Conservation (phyloP, 176 grass and related monocot genomes). For the Bonia amplexicaulis region DNA sequence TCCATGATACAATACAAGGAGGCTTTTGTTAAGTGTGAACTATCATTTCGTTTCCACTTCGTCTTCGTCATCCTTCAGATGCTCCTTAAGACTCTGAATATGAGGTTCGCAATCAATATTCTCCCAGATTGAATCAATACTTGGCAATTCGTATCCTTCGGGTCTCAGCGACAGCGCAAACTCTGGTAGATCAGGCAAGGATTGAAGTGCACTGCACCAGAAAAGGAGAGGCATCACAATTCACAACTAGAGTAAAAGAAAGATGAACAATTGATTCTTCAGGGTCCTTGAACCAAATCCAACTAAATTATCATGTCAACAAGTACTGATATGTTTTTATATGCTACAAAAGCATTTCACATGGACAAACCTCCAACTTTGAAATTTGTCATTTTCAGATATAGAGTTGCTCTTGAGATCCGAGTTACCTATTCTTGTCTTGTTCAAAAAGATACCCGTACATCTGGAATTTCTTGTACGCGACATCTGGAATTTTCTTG, state of each 20-base stretch:
- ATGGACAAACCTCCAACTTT: neutral
- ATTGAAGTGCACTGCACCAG: conserved; percentile 54
- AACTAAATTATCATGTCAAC: neutral
- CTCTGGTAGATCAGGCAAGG: conserved; percentile 85
- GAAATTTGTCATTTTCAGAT: neutral
- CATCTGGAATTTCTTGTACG: conserved; percentile 69
- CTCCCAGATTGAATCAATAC: conserved; percentile 59
- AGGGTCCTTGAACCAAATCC: neutral
- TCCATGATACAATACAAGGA: conserved; percentile 7
- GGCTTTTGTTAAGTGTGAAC: conserved; percentile 6
- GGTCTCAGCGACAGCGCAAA: conserved; percentile 80
- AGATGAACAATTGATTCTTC: neutral
- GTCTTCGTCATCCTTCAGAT: conserved; percentile 67
- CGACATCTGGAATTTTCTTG: conserved; percentile 86
- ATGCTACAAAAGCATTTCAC: neutral
- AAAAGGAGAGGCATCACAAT: conserved; percentile 12
- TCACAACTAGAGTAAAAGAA: neutral
- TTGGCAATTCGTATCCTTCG: conserved; percentile 69
- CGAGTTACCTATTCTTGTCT: conserved; percentile 62
- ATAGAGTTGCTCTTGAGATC: neutral
- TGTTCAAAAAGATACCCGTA: conserved; percentile 74
- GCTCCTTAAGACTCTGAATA: conserved; percentile 80
- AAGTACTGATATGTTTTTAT: neutral
- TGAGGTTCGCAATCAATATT: conserved; percentile 59
- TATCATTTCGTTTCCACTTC: conserved; percentile 30